These are phyloP conservation scores for Cercophora sp. DNA, from an alignment of 495 filamentous ascomycete genomes.

Conservation along the genomic window DNA sequence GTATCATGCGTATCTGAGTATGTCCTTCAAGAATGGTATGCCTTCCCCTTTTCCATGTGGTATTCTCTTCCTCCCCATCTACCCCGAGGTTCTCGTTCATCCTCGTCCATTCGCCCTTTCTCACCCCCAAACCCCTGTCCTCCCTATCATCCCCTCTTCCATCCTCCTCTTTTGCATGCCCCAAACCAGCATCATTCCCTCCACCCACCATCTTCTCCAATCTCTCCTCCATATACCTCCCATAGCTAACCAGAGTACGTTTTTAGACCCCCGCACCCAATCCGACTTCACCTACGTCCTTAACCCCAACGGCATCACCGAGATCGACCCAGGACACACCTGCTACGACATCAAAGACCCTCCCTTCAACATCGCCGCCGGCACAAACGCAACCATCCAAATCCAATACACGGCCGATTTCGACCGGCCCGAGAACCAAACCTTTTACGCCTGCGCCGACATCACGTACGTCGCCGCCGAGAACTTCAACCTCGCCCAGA, in stretches of 20 bases:
- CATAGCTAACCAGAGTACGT: too few species aligned
- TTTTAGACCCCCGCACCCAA: constrained; percentile 18
- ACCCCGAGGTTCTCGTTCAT: not conserved
- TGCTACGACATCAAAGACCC: constrained; percentile 42
- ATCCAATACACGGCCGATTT: constrained; percentile 45
- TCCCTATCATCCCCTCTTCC: too few species aligned
- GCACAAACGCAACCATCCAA: constrained; percentile 49
- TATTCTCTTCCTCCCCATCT: not conserved
- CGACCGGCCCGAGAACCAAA: constrained; percentile 43
- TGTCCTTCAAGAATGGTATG: constrained; percentile 17
- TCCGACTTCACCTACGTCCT: constrained; percentile 31
- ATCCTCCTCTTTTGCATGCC: too few species aligned
- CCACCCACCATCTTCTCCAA: too few species aligned
- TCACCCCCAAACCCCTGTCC: constrained; percentile 1
- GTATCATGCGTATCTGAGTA: constrained; percentile 13
- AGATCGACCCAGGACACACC: constrained; percentile 43
- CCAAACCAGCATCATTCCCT: too few species aligned
- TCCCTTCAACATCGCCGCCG: constrained; percentile 26
- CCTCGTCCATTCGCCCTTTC: too few species aligned
- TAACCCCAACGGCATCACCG: constrained; percentile 28
- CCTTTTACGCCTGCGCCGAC: constrained; percentile 52
- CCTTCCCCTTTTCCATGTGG: not conserved
- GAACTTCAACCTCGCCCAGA: constrained; percentile 27
- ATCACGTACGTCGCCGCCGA: constrained; percentile 38
- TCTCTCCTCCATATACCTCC: too few species aligned